Evolutionary conservation across 257 asterid genomes (phyloP), one percentile per base, ranked within the genome.

Genomic region (Ilex aquifolium): DNA sequence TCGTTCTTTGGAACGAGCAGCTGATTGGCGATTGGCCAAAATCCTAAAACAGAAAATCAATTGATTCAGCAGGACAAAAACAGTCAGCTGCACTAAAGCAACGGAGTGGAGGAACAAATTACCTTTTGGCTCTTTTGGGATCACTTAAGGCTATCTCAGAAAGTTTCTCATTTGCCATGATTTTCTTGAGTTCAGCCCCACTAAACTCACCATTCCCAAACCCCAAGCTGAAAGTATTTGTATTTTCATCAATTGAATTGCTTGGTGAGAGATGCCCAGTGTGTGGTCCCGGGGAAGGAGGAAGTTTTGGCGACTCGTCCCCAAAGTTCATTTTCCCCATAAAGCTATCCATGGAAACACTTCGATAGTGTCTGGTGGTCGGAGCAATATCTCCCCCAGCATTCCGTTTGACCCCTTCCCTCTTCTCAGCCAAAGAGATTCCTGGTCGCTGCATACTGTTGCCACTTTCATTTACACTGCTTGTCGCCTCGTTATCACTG

Each of bases 291-390:
- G 85, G 82, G 46, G 96, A 83, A 2, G 95, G 88, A 52, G 84
- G 87, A 79, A 88, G 58, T 72, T 81, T 82, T 39, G 84, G 90
- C 4, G 86, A 80, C 67, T 86, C 98, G 7, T 91, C 95, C 1
- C 72, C 78, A 55, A 86, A 86, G 70, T 81, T 82, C n/a, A 87
- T 59, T 70, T 85, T 87, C 15, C 82, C 96, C 80, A 92, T 79
- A 67, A 90, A 87, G 60, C 95, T 90, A 67, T 92, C 99, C 96
- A 92, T 82, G 0, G 99, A 92, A 56, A 87, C 63, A 68, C 99
- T 92, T 67, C 99, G 69, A 42, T 80, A 87, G 83, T 92, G 97
- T 57, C 99, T 80, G 42, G 83, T 69, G 31, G 95, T 76, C 2
- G 95, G 95, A 60, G 88, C 76, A 31, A 83, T 83, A 72, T 91